These are phyloP conservation scores for Erodium trifolium DNA, from an alignment of 441 rosid genomes.

Conservation along the genomic window DNA sequence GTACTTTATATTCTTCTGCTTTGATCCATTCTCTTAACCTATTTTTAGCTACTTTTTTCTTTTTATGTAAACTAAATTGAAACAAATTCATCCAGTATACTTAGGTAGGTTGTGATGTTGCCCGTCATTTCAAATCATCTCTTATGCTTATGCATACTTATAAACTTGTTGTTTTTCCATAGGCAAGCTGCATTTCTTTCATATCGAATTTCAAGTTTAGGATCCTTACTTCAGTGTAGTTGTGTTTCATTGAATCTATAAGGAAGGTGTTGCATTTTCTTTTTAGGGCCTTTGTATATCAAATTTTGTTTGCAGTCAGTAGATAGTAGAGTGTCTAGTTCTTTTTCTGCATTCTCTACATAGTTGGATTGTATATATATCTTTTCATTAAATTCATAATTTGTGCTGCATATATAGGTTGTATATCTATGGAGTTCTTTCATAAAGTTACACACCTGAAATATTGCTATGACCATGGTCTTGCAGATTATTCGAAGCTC, in stretches of 20 bases:
- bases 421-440: slow-evolving; percentile 3
- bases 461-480: slow-evolving; percentile 16
- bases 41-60: no score
- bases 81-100: no score
- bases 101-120: no score
- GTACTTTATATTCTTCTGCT: no score
- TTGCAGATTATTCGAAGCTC: slow-evolving; percentile 69
- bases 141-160: no score
- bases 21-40: no score
- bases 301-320: not conserved
- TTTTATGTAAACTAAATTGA: no score
- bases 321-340: not conserved
- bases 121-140: no score
- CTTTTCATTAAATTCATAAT: not conserved
- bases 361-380: not conserved
- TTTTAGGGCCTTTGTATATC: not conserved
- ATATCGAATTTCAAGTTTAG: no score
- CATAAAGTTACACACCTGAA: not conserved
- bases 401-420: not conserved
- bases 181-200: no score
- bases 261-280: not conserved
- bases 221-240: not conserved
- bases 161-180: no score
- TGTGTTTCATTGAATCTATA: not conserved
- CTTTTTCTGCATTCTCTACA: not conserved